Base-by-base conservation (phyloP, 768 basidiomycete species). In the Mycena amicta region DNA sequence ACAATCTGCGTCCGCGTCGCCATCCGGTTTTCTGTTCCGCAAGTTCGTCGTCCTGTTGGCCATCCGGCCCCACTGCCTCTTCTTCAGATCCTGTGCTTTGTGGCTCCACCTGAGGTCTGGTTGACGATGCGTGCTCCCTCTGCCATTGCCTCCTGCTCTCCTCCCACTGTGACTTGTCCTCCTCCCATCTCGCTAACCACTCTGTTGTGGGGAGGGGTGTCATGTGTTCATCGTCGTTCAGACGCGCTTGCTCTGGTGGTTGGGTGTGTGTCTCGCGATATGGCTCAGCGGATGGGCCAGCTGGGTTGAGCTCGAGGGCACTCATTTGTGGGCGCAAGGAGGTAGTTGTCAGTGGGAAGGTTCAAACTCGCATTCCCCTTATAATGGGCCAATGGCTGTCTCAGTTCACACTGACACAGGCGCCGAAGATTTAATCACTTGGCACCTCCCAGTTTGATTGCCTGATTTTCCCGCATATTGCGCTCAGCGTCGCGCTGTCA, bases 101-200 rank as follows among this genome's bases (percentile, higher is more conserved):
- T 22, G 47, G 12, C 47, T 8, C 22, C 8, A 15, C 20, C 43
- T 23, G 16, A 13, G 15, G 12, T 5, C 28, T 50, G 23, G 49
- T 15, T 37, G 33, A 8, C 8, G 33, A 37, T 8, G 33, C 33
- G 27, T 50, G 47, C 13, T 50, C 41, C 31, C 51, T 15, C 39
- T 58, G 61, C 61, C 53, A 62, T 27, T 37, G 43, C 2, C 30
- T 27, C 25, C 57, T 53, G 37, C 52, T 50, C 53, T 39, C 50
- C 45, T 55, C 20, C 61, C 61, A 62, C 22, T 28, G 39, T 18
- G 23, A 28, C 22, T 57, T 57, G 20, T 62, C 61, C 30, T 43
- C 49, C 30, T 62, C 52, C 61, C 61, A 62, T 33, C 40, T 52
- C 43, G 50, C 16, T 16, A 55, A 40, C 61, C 61, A 62, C 50